Percentiles rank a stretch among this genome's conserved stretches.
Evolutionary conservation across 768 basidiomycete species (phyloP).

Genomic region (Thelephora aurantiotincta): DNA sequence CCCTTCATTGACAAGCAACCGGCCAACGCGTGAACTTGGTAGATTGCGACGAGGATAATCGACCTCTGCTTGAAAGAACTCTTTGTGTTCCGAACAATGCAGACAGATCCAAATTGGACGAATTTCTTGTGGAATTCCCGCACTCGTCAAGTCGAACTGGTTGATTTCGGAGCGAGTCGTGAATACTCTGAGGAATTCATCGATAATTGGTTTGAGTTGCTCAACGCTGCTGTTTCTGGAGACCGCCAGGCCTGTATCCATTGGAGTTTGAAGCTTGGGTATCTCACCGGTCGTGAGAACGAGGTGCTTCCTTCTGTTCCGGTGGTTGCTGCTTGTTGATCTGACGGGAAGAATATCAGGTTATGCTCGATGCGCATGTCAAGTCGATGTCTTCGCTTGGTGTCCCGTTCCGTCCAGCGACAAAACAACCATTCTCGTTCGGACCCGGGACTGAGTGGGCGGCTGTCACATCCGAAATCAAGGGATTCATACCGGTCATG

Average conservation of each 20-base stretch:
- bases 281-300: constrained; percentile 80
- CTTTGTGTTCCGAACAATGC: constrained; percentile 87
- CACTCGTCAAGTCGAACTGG: constrained; percentile 62
- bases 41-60: constrained; percentile 79
- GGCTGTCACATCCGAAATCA: constrained; percentile 62
- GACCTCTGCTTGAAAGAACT: constrained; percentile 84
- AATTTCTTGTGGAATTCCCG: constrained; percentile 83
- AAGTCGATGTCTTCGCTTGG: constrained; percentile 75
- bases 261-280: constrained; percentile 74
- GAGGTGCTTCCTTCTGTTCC: constrained; percentile 28
- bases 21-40: not conserved
- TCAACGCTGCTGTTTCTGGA: constrained; percentile 61
- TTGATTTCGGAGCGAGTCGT: constrained; percentile 94
- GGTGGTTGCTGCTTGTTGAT: not conserved
- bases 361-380: constrained; percentile 81
- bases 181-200: constrained; percentile 79
- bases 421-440: constrained; percentile 68
- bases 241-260: constrained; percentile 54
- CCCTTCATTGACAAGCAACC: not conserved
- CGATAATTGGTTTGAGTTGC: constrained; percentile 73
- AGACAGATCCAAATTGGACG: constrained; percentile 98
- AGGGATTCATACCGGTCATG: constrained; percentile 81
- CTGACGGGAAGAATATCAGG: constrained; percentile 20
- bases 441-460: constrained; percentile 51
- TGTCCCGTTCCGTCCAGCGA: constrained; percentile 60